Conservation (phyloP, 1,284 basidiomycete species). For the Microbotryomycetes sp. region DNA sequence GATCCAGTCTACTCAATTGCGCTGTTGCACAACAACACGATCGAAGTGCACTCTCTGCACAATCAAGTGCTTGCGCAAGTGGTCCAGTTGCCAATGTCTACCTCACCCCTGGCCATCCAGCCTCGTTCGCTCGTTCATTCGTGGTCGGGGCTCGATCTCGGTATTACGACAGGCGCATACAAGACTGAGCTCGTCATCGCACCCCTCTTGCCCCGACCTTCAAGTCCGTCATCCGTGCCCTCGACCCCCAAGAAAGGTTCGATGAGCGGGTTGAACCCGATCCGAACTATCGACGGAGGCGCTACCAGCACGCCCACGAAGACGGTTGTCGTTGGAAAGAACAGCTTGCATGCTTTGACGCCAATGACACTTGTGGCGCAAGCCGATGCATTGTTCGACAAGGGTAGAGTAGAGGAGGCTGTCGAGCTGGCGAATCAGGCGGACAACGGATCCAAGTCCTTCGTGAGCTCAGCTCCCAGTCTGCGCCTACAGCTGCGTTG, state of each 20-base stretch:
- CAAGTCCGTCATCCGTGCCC: conserved; percentile 39
- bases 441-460: conserved; percentile 48
- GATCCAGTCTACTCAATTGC: conserved; percentile 74
- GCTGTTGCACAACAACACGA: conserved; percentile 65
- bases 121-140: conserved; percentile 34
- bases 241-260: conserved; percentile 19
- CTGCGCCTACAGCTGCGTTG: no score
- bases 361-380: conserved; percentile 66
- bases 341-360: conserved; percentile 60
- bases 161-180: conserved; percentile 16
- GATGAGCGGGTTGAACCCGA: background rate
- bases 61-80: conserved; percentile 68
- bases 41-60: conserved; percentile 72
- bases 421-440: conserved; percentile 57
- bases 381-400: conserved; percentile 60
- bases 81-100: conserved; percentile 51
- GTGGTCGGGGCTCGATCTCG: conserved; percentile 13
- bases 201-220: conserved; percentile 40
- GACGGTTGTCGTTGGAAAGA: conserved; percentile 56
- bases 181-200: conserved; percentile 32
- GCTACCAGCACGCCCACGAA: conserved; percentile 40
- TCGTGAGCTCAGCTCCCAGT: conserved; percentile 2
- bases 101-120: conserved; percentile 41
- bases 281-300: conserved; percentile 31
- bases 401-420: conserved; percentile 59